Evolutionary conservation across 2,329 filamentous ascomycete genomes (phyloP).

Genomic region (Colletotrichum spaethianum): DNA sequence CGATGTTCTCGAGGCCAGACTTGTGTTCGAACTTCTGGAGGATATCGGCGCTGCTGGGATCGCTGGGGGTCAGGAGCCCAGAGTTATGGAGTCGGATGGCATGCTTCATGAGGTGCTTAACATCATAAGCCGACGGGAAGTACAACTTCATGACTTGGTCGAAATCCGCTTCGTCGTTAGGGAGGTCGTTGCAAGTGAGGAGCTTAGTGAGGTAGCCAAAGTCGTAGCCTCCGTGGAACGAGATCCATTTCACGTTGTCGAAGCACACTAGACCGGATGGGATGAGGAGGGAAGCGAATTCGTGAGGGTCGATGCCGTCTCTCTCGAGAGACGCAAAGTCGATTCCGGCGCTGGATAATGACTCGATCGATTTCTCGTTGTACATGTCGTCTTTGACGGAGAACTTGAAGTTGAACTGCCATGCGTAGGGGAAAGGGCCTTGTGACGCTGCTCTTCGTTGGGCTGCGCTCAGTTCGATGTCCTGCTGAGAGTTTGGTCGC

Average conservation of each 20-base stretch:
- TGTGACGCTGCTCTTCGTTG: constrained; percentile 58
- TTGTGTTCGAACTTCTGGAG: constrained; percentile 90
- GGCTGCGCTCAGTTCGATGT: constrained; percentile 55
- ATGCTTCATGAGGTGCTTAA: constrained; percentile 97
- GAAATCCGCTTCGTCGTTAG: constrained; percentile 91
- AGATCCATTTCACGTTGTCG: constrained; percentile 94
- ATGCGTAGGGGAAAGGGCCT: constrained; percentile 83
- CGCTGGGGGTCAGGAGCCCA: constrained; percentile 73
- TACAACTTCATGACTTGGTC: constrained; percentile 90
- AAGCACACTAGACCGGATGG: constrained; percentile 92
- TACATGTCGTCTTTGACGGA: constrained; percentile 97
- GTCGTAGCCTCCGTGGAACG: constrained; percentile 97
- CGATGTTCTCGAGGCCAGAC: constrained; percentile 92
- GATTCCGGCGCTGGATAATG: constrained; percentile 91
- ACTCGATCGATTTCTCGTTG: constrained; percentile 93
- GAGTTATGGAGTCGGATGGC: constrained; percentile 79
- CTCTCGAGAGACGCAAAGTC: constrained; percentile 88
- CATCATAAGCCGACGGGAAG: constrained; percentile 94
- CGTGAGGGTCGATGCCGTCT: constrained; percentile 90
- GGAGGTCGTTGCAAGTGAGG: constrained; percentile 85
- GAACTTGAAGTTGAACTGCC: constrained; percentile 99
- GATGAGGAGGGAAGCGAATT: constrained; percentile 91
- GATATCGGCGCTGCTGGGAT: constrained; percentile 78
- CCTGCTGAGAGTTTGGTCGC: constrained; percentile 67
- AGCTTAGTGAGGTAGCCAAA: constrained; percentile 98